A percentile compares a stretch with the other conserved stretches of the same genome.
phyloP scores from a whole-genome alignment of 257 asterid species.

The Lithospermum erythrorhizon region DNA sequence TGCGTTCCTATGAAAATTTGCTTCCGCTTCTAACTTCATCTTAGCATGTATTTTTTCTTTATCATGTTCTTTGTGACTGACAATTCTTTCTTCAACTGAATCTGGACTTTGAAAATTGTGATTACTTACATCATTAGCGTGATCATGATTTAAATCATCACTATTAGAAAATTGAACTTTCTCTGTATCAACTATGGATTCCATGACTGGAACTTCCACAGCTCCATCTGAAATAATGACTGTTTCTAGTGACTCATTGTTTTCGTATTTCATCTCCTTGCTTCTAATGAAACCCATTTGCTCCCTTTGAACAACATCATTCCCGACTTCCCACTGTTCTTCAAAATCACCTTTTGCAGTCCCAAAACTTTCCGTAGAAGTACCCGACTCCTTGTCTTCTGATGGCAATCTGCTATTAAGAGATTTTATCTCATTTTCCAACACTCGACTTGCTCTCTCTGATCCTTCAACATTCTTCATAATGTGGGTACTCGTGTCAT shows the following conservation, averaged over 20 bases:
- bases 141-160: conserved; percentile 7
- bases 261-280: conserved; percentile 15
- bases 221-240: neutral
- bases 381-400: conserved; percentile 11
- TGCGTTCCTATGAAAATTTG: conserved; percentile 28
- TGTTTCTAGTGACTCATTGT: conserved; percentile 15
- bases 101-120: conserved; percentile 18
- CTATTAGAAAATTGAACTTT: conserved; percentile 6
- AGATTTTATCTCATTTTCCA: conserved; percentile 11
- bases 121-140: conserved; percentile 11
- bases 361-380: neutral
- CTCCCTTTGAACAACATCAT: conserved; percentile 16
- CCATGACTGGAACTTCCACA: neutral
- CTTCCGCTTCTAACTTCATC: conserved; percentile 58
- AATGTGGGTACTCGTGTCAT: conserved; percentile 25
- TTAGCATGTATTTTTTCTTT: conserved; percentile 24
- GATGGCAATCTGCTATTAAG: conserved; percentile 21
- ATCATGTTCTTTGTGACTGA: conserved; percentile 17
- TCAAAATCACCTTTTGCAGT: conserved; percentile 6
- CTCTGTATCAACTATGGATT: conserved; percentile 9
- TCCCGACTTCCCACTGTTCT: conserved; percentile 27
- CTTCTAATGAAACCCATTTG: conserved; percentile 3
- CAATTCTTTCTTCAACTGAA: conserved; percentile 17
- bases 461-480: conserved; percentile 18
- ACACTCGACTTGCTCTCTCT: conserved; percentile 11